A percentile compares a stretch with the other conserved stretches of the same genome.
Conservation (phyloP, 192 early-diverging fungal genomes). For the Gamsiella multidivaricata region DNA sequence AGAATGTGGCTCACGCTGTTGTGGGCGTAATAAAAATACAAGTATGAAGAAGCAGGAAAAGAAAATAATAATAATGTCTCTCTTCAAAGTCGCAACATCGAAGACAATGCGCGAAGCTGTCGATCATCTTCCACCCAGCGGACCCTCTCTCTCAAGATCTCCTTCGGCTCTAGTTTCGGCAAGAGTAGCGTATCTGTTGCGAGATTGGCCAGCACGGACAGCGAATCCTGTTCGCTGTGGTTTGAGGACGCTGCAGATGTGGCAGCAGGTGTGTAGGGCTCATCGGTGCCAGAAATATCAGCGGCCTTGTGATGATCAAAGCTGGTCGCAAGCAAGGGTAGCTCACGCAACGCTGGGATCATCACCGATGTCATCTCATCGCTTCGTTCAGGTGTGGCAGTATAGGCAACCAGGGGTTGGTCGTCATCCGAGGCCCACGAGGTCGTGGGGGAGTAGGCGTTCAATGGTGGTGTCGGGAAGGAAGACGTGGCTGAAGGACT, state of each 20-base stretch:
- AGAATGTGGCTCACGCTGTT: neutral
- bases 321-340: conserved; percentile 22
- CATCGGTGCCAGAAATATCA: neutral
- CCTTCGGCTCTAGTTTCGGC: conserved; percentile 46
- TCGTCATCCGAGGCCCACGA: conserved; percentile 53
- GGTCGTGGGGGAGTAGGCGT: conserved; percentile 33
- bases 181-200: conserved; percentile 42
- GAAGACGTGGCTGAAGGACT: conserved; percentile 34
- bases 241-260: conserved; percentile 2
- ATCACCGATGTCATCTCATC: conserved; percentile 20
- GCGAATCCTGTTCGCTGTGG: conserved; percentile 44
- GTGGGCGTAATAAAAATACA: neutral
- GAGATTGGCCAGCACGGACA: conserved; percentile 49
- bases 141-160: conserved; percentile 35
- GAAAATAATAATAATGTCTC: neutral
- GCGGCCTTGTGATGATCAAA: conserved; percentile 32
- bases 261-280: conserved; percentile 10
- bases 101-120: conserved; percentile 45
- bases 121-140: conserved; percentile 54
- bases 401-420: conserved; percentile 26
- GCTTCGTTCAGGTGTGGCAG: conserved; percentile 18
- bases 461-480: conserved; percentile 37
- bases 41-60: neutral
- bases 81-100: conserved; percentile 44
- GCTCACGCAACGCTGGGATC: conserved; percentile 37